Evolutionary conservation across 2,329 filamentous ascomycete genomes (phyloP), one percentile per base, ranked within the genome.

Genomic region (Aspergillus pseudotamarii): DNA sequence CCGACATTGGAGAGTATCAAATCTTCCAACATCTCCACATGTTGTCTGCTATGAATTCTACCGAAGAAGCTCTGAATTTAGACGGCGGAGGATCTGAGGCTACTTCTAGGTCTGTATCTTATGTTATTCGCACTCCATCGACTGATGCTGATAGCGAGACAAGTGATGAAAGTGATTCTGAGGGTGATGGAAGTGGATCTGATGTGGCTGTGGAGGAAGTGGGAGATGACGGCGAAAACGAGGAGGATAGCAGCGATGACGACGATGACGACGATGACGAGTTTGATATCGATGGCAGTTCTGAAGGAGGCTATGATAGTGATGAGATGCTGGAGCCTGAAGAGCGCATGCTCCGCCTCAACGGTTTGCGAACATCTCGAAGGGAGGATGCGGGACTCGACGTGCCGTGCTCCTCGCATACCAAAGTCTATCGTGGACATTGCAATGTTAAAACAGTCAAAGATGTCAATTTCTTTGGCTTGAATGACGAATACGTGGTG

Each of bases 381-480:
- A 81, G 84, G 58, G 79, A 83, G 57, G 78, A 80, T 21, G 84
- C 89, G 19, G 85, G 88, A 64, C 70, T 76, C 0, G 74, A 86
- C 58, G 81, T 86, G 6, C 84, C 86, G 16, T 88, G 86, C 69
- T 81, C 79, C 21, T 78, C 84, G 2, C 85, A 88, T 66, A 87
- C 83, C 2, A 83, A 83, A 45, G 75, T 82, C 23, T 91, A 89
- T 71, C 79, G 80, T 3, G 88, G 88, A 2, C 88, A 90, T 72
- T 90, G 88, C 77, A 90, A 90, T 67, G 82, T 88, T 58, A 84
- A 86, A 66, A 90, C 87, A 1, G 87, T 90, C 68, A 91, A 91
- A 69, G 88, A 91, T 69, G 86, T 90, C 64, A 90, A 90, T 64
- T 91, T 85, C 76, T 90, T 88, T 65, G 88, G 88, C 0, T 76